These are phyloP conservation scores for Kluyveromyces aestuarii DNA, from an alignment of 805 yeast species.

Conservation along the genomic window DNA sequence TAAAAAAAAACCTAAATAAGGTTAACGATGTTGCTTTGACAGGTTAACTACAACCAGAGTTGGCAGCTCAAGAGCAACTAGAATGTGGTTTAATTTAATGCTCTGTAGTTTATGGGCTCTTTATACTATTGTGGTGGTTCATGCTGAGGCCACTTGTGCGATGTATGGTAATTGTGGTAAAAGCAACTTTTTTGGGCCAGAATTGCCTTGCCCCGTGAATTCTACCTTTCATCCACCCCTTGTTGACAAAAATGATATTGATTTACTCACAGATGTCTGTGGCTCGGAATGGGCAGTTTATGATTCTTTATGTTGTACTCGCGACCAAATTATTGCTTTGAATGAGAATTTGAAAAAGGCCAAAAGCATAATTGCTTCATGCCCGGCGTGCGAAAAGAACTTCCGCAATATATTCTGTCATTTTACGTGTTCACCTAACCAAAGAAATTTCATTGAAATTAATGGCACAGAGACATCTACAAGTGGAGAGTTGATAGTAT, in stretches of 20 bases:
- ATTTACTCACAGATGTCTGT: slow-evolving; percentile 50
- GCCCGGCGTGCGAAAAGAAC: slow-evolving; percentile 89
- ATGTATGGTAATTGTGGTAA: slow-evolving; percentile 59
- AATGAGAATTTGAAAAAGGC: slow-evolving; percentile 60
- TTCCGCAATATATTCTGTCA: slow-evolving; percentile 77
- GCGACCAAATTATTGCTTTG: slow-evolving; percentile 48
- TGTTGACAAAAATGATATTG: slow-evolving; percentile 31
- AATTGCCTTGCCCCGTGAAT: slow-evolving; percentile 72
- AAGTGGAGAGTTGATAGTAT: slow-evolving; percentile 49
- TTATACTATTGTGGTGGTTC: background rate
- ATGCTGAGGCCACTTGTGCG: slow-evolving; percentile 22
- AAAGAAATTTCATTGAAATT: slow-evolving; percentile 63
- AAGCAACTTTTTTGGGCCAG: slow-evolving; percentile 65
- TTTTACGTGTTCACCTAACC: slow-evolving; percentile 85
- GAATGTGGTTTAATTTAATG: background rate
- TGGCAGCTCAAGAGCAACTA: no score
- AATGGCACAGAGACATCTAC: slow-evolving; percentile 35
- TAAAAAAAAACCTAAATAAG: background rate
- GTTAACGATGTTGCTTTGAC: background rate
- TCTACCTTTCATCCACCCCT: slow-evolving; percentile 32
- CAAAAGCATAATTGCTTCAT: slow-evolving; percentile 71
- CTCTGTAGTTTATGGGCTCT: background rate
- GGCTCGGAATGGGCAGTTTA: slow-evolving; percentile 54
- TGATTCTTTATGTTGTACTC: slow-evolving; percentile 59
- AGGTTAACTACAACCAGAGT: background rate